These are phyloP conservation scores for Mycena rebaudengoi DNA, from an alignment of 768 basidiomycete genomes.

Conservation along the genomic window DNA sequence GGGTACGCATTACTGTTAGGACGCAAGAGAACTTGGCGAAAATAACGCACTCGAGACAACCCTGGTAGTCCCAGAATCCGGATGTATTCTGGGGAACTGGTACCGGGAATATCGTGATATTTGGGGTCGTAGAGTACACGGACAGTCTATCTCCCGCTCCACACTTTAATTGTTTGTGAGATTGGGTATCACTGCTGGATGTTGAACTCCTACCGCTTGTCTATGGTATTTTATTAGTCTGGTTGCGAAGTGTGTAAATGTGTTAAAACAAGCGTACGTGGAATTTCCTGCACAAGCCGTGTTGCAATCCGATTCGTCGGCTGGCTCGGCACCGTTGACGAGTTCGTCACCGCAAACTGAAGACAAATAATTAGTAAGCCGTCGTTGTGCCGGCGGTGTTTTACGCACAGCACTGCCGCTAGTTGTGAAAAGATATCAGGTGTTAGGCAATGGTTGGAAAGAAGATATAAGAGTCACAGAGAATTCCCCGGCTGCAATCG, in stretches of 20 bases:
- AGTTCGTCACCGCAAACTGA: slow-evolving; percentile 78
- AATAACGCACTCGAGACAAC: slow-evolving; percentile 67
- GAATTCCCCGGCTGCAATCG: slow-evolving; percentile 78
- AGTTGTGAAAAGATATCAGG: slow-evolving; percentile 9
- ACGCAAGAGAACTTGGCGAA: neutral
- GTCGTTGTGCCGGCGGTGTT: slow-evolving; percentile 12
- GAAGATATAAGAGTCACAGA: slow-evolving; percentile 12
- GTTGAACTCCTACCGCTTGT: neutral
- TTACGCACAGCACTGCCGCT: slow-evolving; percentile 49
- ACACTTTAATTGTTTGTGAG: slow-evolving; percentile 47
- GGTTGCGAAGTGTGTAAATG: too few relatives aligned
- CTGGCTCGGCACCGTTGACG: slow-evolving; percentile 64
- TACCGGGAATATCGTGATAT: slow-evolving; percentile 64
- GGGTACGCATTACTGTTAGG: neutral
- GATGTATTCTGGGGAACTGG: slow-evolving; percentile 67
- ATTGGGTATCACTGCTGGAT: slow-evolving; percentile 49
- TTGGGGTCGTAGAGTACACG: slow-evolving; percentile 61
- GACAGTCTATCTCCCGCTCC: slow-evolving; percentile 80
- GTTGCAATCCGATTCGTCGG: slow-evolving; percentile 63
- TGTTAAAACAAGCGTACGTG: slow-evolving; percentile 50
- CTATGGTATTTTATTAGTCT: slow-evolving; percentile 13
- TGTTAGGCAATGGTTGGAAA: neutral
- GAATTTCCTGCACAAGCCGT: slow-evolving; percentile 79
- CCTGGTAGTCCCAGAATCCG: slow-evolving; percentile 69
- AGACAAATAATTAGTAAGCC: slow-evolving; percentile 9